These are phyloP conservation scores for Lichtheimia ornata DNA, from an alignment of 371 early-diverging fungal genomes.

Conservation along the genomic window DNA sequence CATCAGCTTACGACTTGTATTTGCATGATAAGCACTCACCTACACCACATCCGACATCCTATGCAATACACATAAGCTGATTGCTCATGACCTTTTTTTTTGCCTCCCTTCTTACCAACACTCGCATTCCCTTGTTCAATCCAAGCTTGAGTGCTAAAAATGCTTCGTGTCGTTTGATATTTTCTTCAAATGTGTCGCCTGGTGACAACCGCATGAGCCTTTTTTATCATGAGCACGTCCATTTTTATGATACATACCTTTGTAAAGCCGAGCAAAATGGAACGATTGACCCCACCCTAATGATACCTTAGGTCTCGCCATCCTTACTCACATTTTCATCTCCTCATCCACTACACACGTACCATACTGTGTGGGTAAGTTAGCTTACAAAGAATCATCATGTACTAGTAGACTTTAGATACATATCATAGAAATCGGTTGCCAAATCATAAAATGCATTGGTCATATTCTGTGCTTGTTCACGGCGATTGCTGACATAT, in stretches of 20 bases:
- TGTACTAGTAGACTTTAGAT: slow-evolving; percentile 15
- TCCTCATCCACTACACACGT: not conserved
- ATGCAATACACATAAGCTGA: not conserved
- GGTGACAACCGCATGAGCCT: slow-evolving; percentile 16
- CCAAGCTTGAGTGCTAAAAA: slow-evolving; percentile 64
- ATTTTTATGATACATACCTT: slow-evolving; percentile 19
- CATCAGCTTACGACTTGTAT: not conserved
- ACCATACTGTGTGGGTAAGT: not conserved
- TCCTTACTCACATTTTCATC: not conserved
- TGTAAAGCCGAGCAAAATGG: slow-evolving; percentile 71
- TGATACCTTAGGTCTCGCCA: not conserved
- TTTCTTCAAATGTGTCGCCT: slow-evolving; percentile 64
- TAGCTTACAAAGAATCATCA: slow-evolving; percentile 14
- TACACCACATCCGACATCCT: slow-evolving; percentile 83
- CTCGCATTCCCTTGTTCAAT: slow-evolving; percentile 61
- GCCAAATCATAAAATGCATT: slow-evolving; percentile 67
- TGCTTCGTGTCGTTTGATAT: slow-evolving; percentile 78
- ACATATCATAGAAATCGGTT: slow-evolving; percentile 65
- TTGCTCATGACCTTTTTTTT: not conserved
- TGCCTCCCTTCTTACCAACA: slow-evolving; percentile 39
- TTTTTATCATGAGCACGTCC: not conserved
- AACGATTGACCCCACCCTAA: slow-evolving; percentile 80
- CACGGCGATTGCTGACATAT: slow-evolving; percentile 35
- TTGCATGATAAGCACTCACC: slow-evolving; percentile 35
- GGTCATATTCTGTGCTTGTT: slow-evolving; percentile 57